These are phyloP conservation scores for Pythium volutum DNA, from an alignment of 352 stramenopile genomes.

Conservation along the genomic window DNA sequence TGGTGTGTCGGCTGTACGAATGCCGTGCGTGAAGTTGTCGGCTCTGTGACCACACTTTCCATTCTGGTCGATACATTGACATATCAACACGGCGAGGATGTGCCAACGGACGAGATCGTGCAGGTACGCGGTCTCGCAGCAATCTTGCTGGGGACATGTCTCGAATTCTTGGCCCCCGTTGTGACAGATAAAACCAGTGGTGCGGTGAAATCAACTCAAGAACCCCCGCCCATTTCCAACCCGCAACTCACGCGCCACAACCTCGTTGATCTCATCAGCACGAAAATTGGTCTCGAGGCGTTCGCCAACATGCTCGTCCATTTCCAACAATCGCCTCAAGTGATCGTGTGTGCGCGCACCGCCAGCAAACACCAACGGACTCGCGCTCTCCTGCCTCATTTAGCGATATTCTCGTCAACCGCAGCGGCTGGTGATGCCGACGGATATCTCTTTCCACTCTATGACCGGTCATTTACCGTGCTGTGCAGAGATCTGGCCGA, in stretches of 20 bases:
- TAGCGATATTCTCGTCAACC: constrained; percentile 23
- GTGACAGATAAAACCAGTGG: not conserved
- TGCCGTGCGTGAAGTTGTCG: constrained; percentile 52
- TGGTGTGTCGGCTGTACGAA: constrained; percentile 61
- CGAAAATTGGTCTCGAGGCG: constrained; percentile 49
- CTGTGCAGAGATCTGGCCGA: constrained; percentile 49
- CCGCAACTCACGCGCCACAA: constrained; percentile 47
- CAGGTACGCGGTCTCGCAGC: constrained; percentile 48
- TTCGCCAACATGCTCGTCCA: constrained; percentile 70
- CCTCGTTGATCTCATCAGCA: constrained; percentile 66
- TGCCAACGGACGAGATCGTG: constrained; percentile 13
- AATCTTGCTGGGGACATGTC: constrained; percentile 51
- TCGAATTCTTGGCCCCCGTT: constrained; percentile 42
- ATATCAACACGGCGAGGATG: not conserved
- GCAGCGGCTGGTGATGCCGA: constrained; percentile 28
- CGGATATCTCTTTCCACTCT: constrained; percentile 62
- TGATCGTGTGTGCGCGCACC: constrained; percentile 40
- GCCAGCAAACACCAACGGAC: constrained; percentile 39
- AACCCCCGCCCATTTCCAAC: not conserved
- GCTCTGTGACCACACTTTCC: constrained; percentile 56
- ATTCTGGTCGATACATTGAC: constrained; percentile 38
- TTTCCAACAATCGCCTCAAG: constrained; percentile 54
- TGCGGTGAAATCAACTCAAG: not conserved
- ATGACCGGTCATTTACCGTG: constrained; percentile 56
- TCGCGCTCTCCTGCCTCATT: constrained; percentile 36